phyloP scores from a whole-genome alignment of 805 yeast species.

The Suhomyces tanzawaensis region DNA sequence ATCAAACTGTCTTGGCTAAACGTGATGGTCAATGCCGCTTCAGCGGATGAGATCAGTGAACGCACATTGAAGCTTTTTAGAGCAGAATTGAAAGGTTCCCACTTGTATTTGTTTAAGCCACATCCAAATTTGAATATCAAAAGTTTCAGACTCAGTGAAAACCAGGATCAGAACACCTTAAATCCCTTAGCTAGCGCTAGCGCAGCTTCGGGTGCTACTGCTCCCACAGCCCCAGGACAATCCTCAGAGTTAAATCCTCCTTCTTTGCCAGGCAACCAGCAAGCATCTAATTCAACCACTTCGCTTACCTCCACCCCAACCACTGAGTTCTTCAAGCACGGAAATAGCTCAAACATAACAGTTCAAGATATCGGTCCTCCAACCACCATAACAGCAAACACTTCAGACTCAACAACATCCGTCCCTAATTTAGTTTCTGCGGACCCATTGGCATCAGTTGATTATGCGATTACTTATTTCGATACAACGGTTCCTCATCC shows the following conservation, averaged over 20 bases:
- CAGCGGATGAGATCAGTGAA: slow-evolving; percentile 31
- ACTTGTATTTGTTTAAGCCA: slow-evolving; percentile 58
- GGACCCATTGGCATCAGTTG: slow-evolving; percentile 3
- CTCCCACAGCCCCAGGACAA: not conserved
- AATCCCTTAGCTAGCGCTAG: not conserved
- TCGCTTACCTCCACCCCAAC: slow-evolving; percentile 7
- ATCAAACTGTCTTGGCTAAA: slow-evolving; percentile 40
- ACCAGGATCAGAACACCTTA: slow-evolving; percentile 1
- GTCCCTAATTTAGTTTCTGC: not conserved
- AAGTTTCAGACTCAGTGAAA: slow-evolving; percentile 23
- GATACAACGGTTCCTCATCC: slow-evolving; percentile 35
- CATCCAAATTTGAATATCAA: slow-evolving; percentile 45
- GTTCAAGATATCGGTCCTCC: slow-evolving; percentile 8
- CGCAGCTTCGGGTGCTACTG: not conserved
- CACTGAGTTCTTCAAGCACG: slow-evolving; percentile 14
- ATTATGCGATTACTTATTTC: slow-evolving; percentile 22
- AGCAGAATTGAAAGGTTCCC: slow-evolving; percentile 71
- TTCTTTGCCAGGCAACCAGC: not conserved
- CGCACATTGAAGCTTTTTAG: slow-evolving; percentile 48
- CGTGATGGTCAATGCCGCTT: slow-evolving; percentile 31
- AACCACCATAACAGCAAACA: slow-evolving; percentile 4
- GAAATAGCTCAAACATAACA: slow-evolving; percentile 16
- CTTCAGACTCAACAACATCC: slow-evolving; percentile 1
- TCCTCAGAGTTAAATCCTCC: slow-evolving; percentile 2
- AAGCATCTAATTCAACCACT: slow-evolving; percentile 3